phyloP scores from a whole-genome alignment of 805 yeast species.

The Kuraishia floccosa region DNA sequence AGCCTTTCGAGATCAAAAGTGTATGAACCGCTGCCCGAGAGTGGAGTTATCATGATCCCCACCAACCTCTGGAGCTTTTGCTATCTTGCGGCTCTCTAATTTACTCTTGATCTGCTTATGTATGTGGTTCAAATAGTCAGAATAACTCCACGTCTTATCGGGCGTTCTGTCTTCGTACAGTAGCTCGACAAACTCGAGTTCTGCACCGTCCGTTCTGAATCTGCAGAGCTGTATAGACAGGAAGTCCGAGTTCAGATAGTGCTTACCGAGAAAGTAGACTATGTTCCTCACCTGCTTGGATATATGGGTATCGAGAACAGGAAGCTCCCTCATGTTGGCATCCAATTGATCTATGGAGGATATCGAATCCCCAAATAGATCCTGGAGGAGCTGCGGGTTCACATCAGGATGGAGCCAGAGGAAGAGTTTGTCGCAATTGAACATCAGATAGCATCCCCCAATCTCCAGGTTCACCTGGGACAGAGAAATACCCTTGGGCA shows the following conservation, averaged over 20 bases:
- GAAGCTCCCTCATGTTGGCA: constrained; percentile 46
- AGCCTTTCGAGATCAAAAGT: too few species aligned
- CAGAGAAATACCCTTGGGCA: constrained; percentile 40
- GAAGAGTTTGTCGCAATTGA: constrained; percentile 49
- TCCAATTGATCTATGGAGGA: constrained; percentile 33
- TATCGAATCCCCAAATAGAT: constrained; percentile 54
- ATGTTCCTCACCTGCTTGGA: constrained; percentile 58
- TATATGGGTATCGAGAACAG: constrained; percentile 57
- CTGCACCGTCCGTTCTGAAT: constrained; percentile 52
- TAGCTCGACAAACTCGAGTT: constrained; percentile 40
- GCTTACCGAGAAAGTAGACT: constrained; percentile 39
- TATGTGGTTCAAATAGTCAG: constrained; percentile 55
- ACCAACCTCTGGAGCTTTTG: too few species aligned
- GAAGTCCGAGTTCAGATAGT: constrained; percentile 22
- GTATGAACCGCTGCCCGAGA: too few species aligned
- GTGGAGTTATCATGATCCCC: too few species aligned
- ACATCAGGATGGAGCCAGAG: constrained; percentile 66
- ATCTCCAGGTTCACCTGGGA: constrained; percentile 28
- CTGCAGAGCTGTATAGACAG: constrained; percentile 50
- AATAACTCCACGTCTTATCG: constrained; percentile 43
- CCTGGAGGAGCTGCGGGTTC: constrained; percentile 54
- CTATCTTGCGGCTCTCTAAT: constrained; percentile 15
- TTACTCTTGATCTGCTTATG: constrained; percentile 53
- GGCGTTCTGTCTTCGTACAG: constrained; percentile 65
- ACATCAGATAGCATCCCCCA: constrained; percentile 72